Base-by-base conservation (phyloP, 441 rosid species). In the Aquilaria agallochum region DNA sequence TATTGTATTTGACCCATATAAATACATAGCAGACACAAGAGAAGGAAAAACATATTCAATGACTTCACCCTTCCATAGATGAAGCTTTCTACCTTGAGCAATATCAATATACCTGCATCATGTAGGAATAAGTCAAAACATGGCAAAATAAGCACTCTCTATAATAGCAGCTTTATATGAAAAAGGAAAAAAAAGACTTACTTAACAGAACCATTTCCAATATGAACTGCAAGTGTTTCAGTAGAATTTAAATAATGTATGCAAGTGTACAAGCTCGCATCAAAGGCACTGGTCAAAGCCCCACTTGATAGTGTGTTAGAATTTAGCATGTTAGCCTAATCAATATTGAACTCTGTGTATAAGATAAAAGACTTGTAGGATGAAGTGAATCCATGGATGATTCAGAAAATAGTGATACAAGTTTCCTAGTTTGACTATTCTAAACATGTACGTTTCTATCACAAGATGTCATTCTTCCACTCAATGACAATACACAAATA, bases 391-490 rank as follows among this genome's bases (percentile, higher is more conserved):
- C 89, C 62, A 73, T 60, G 14, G 83, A 77, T 67, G 87, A 80
- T 76, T 93, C 98, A 5, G 90, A 63, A 76, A 86, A 82, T 74
- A 93, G 68, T 3, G 90, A 81, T 40, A 86, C 69, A 33, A 76
- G 77, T 78, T 92, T 86, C 69, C 97, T 96, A 3, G 95, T 86
- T 68, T 82, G 84, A 80, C 88, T 74, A 70, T 81, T 83, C 97
- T 96, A 90, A 55, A 93, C 85, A 85, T 93, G 98, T 76, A 93
- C 68, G n/a, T 89, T 93, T 73, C 98, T 97, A 69, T 93, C 98
- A 67, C 97, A 93, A 70, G 98, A 93, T 69, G 98, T 96, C 63
- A 90, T 71, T 79, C 81, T 83, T 78, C 95, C 96, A 66, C 86
- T 78, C 63, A 85, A 72, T 53, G 96, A 81, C 65, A 93, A 72